A percentile compares a stretch with the other conserved stretches of the same genome.
Conservation (phyloP, 2,329 filamentous ascomycete genomes). For the Intubia oerlemansii region DNA sequence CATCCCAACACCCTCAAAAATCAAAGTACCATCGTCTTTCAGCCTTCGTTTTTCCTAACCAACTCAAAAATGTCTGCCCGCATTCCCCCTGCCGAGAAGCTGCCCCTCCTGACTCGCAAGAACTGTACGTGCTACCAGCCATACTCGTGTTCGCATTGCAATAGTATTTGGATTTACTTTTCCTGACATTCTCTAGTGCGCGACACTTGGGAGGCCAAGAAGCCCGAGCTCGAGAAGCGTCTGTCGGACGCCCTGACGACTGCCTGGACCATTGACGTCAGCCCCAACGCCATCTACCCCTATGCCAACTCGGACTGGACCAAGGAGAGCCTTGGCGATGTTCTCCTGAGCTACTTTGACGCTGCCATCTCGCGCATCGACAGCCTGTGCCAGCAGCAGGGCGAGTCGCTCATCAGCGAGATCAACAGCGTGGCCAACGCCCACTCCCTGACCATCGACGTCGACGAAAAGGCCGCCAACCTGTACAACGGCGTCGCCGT, state of each 20-base stretch:
- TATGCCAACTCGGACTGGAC: conserved; percentile 20
- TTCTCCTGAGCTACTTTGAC: conserved; percentile 19
- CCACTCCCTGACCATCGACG: conserved; percentile 23
- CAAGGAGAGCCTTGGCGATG: conserved; percentile 20
- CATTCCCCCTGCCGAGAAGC: conserved; percentile 25
- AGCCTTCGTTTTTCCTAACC: too few relatives aligned
- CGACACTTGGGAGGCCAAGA: conserved; percentile 28
- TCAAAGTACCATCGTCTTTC: too few relatives aligned
- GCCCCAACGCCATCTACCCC: conserved; percentile 23
- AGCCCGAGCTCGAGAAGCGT: conserved; percentile 16
- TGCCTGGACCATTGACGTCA: conserved; percentile 27
- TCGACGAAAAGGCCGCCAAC: conserved; percentile 19
- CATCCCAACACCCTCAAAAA: too few relatives aligned
- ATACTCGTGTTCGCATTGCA: too few relatives aligned
- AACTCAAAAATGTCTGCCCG: too few relatives aligned
- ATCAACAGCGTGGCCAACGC: conserved; percentile 23
- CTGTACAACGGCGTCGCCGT: conserved; percentile 22
- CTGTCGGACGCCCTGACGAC: too few relatives aligned
- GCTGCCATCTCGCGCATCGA: conserved; percentile 4
- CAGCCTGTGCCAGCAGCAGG: conserved; percentile 12
- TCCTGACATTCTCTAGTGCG: conserved; percentile 18
- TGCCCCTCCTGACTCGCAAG: conserved; percentile 28
- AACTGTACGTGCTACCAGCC: conserved; percentile 17
- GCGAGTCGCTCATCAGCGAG: too few relatives aligned
- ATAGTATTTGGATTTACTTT: conserved; percentile 5